Conservation (phyloP, 1,139 yeast species). For the Taiozyma sp. region DNA sequence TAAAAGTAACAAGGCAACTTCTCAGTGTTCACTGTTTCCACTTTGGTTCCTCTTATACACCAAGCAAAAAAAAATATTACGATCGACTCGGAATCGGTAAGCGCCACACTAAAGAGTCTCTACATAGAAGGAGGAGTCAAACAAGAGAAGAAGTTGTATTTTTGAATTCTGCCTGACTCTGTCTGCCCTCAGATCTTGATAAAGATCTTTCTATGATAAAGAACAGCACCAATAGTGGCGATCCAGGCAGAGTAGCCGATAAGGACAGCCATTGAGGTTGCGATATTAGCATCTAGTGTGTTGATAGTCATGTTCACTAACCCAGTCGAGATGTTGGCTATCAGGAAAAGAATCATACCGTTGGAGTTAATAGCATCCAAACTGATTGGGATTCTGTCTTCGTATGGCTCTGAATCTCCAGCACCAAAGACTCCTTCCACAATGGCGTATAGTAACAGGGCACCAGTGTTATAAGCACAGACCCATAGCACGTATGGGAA, state of each 20-base stretch:
- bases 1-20: not conserved
- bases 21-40: too few species aligned
- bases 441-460: slow-evolving; percentile 48
- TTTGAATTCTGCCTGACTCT: slow-evolving; percentile 6
- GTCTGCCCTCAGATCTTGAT: slow-evolving; percentile 17
- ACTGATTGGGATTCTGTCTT: slow-evolving; percentile 42
- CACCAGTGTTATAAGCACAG: slow-evolving; percentile 71
- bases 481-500: slow-evolving; percentile 85
- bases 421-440: slow-evolving; percentile 29
- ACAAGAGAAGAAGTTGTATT: not conserved
- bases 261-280: slow-evolving; percentile 34
- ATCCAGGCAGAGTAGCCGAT: slow-evolving; percentile 36
- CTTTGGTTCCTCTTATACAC: not conserved
- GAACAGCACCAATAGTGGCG: slow-evolving; percentile 23
- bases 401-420: slow-evolving; percentile 20
- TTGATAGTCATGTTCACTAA: slow-evolving; percentile 66
- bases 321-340: slow-evolving; percentile 82
- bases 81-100: not conserved
- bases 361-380: slow-evolving; percentile 71
- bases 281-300: slow-evolving; percentile 50
- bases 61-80: not conserved
- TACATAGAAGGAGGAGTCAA: not conserved
- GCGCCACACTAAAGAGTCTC: not conserved
- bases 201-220: slow-evolving; percentile 27
- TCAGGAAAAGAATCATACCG: slow-evolving; percentile 68